Evolutionary conservation across 148 eudicot species (phyloP).

Genomic region (Fagopyrum homotropicum): DNA sequence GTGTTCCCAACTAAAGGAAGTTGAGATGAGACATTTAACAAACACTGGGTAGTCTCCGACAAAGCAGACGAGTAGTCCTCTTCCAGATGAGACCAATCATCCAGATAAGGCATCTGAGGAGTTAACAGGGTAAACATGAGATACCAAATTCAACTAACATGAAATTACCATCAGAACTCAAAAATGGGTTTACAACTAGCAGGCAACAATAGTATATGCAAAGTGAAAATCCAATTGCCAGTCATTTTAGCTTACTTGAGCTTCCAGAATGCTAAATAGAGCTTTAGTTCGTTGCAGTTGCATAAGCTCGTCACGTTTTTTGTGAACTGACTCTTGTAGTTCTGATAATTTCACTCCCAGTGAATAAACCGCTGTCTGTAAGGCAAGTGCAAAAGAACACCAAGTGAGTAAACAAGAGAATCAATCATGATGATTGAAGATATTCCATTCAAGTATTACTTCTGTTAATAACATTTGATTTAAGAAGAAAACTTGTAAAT

Average conservation of each 20-base stretch:
- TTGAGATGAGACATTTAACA: constrained; percentile 48
- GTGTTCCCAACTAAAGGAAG: constrained; percentile 62
- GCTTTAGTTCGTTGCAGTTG: constrained; percentile 30
- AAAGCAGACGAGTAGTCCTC: constrained; percentile 50
- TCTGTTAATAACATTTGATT: not conserved
- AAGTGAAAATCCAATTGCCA: not conserved
- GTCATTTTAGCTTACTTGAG: constrained; percentile 52
- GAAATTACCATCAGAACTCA: not conserved
- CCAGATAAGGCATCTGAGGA: constrained; percentile 55
- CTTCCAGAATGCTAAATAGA: constrained; percentile 41
- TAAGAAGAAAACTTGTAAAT: not conserved
- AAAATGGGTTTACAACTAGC: not conserved
- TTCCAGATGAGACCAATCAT: constrained; percentile 67
- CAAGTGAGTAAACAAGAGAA: not conserved
- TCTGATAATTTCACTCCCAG: constrained; percentile 50
- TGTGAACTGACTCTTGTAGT: constrained; percentile 41
- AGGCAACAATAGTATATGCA: not conserved
- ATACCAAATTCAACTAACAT: not conserved
- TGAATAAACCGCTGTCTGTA: constrained; percentile 50
- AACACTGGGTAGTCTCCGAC: constrained; percentile 38
- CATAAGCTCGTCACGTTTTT: constrained; percentile 50
- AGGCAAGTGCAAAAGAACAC: constrained; percentile 6
- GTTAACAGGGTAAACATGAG: not conserved
- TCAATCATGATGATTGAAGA: not conserved
- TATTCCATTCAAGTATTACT: not conserved